Percentiles rank a stretch among this genome's conserved stretches.
These are phyloP conservation scores for Ogataea paraovalis DNA, from an alignment of 805 yeast species.

Conservation along the genomic window DNA sequence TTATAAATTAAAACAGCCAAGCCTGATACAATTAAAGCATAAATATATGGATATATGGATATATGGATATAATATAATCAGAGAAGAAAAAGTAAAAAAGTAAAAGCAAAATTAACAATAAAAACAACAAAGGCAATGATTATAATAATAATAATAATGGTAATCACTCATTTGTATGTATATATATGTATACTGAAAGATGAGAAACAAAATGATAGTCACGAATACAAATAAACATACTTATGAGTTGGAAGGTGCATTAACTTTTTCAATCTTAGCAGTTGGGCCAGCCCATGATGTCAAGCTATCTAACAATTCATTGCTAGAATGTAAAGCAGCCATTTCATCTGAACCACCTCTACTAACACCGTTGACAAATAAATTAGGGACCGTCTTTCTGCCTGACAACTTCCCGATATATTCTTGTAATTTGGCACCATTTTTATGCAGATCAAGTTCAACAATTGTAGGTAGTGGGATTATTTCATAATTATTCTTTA, in stretches of 20 bases:
- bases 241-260: slow-evolving; percentile 52
- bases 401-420: slow-evolving; percentile 68
- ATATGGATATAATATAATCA: no score
- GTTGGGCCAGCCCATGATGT: slow-evolving; percentile 60
- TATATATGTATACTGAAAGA: no score
- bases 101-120: no score
- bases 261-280: slow-evolving; percentile 44
- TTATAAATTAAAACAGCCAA: no score
- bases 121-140: no score
- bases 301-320: slow-evolving; percentile 48
- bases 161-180: no score
- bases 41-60: no score
- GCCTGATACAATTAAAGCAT: no score
- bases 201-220: neutral
- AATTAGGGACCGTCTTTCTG: slow-evolving; percentile 86
- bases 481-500: slow-evolving; percentile 60
- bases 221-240: neutral
- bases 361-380: slow-evolving; percentile 67
- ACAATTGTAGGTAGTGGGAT: slow-evolving; percentile 70
- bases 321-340: slow-evolving; percentile 52
- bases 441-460: slow-evolving; percentile 75
- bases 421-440: slow-evolving; percentile 73
- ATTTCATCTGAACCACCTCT: slow-evolving; percentile 92
- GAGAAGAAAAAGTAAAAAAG: no score
- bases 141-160: no score